Percentiles rank a stretch among this genome's conserved stretches.
Conservation (phyloP, 2,329 filamentous ascomycete genomes). For the Hypoxylon sp. region DNA sequence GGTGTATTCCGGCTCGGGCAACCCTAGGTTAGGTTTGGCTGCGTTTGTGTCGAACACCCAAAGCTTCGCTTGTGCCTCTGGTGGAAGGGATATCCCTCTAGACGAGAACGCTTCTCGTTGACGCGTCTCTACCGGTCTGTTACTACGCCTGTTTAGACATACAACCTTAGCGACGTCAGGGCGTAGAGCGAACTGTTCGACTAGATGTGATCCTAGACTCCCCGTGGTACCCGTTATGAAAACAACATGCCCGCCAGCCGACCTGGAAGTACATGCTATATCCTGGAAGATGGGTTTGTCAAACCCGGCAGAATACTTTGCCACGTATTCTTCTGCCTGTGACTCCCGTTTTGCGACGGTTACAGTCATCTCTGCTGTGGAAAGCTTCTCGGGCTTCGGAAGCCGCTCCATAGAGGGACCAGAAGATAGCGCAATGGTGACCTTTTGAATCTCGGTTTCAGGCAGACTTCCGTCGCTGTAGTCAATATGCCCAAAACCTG, state of each 20-base stretch:
- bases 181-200: conserved; percentile 49
- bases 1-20: conserved; percentile 58
- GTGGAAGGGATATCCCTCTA: conserved; percentile 30
- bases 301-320: conserved; percentile 7
- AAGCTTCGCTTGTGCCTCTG: conserved; percentile 55
- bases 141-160: conserved; percentile 63
- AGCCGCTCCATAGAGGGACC: conserved; percentile 25
- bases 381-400: conserved; percentile 5
- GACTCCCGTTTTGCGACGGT: background rate
- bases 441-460: conserved; percentile 46
- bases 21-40: conserved; percentile 60
- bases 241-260: background rate
- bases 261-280: background rate
- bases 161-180: conserved; percentile 54
- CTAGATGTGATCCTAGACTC: conserved; percentile 58
- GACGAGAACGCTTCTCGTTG: conserved; percentile 39
- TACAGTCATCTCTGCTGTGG: background rate
- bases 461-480: conserved; percentile 50
- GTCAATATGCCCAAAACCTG: conserved; percentile 51
- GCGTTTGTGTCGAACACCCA: conserved; percentile 58
- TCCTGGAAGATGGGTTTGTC: background rate
- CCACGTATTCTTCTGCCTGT: conserved; percentile 1
- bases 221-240: conserved; percentile 59
- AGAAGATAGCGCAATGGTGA: conserved; percentile 50
- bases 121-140: conserved; percentile 25